Base-by-base conservation (phyloP, 306 rosid species). In the Medicago ruthenica region DNA sequence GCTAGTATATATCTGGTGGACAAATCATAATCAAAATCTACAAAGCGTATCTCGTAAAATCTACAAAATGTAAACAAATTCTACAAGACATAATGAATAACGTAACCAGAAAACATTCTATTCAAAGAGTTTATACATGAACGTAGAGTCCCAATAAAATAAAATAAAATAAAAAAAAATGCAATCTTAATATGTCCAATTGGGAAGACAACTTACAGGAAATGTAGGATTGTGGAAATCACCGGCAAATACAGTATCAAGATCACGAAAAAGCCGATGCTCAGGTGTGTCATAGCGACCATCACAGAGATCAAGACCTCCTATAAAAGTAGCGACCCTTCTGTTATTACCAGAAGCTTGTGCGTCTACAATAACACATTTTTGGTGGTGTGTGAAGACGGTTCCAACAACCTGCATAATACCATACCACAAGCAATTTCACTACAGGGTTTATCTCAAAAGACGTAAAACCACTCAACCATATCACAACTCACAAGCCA, bases 211-310 rank as follows among this genome's bases (percentile, higher is more conserved):
- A 87, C 99, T 92, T 86, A 95, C 97, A 39, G 96, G 82, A 84
- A 85, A 76, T 20, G 97, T 89, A 68, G 97, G 97, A 68, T 96
- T 88, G 80, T 88, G 98, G 82, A 85, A 90, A 86, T 96, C 98
- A 42, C 76, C 93, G 41, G 57, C 2, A 74, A 85, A 92, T 24
- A 84, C 86, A 80, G 92, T 86, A 78, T 85, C 76, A 50, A 92
- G 93, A 78, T 77, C 88, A 50, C 60, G 96, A 80, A 90, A 88
- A 34, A 96, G 86, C 22, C 96, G 88, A 85, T 96, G 99, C 84
- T 92, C 87, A 4, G 99, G 98, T 7, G 99, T 96, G 81, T 92
- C 99, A 67, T 92, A 96, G n/a, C 99, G 97, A 75, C 98, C 99
- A 79, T 92, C 96, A 83, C 99, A 96, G 16, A 92, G 78, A 84